Percentiles rank a stretch among this genome's conserved stretches.
Evolutionary conservation across 495 filamentous ascomycete species (phyloP).

Genomic region (Lentithecium fluviatile): DNA sequence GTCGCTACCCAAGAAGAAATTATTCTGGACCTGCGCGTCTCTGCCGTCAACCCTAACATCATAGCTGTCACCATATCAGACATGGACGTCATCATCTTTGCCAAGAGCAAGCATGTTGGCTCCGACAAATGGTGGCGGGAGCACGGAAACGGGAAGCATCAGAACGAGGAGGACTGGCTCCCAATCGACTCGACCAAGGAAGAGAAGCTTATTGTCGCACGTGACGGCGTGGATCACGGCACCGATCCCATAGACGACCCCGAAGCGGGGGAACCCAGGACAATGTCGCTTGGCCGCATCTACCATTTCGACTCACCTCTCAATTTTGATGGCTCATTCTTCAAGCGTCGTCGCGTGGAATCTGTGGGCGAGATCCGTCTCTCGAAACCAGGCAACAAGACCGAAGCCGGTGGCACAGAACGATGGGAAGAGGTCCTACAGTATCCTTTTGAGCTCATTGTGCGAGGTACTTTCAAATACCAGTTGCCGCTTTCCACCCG

Average conservation of each 20-base stretch:
- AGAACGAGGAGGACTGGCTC: conserved; percentile 36
- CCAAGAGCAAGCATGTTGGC: conserved; percentile 81
- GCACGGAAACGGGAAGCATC: conserved; percentile 46
- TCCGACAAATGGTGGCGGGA: conserved; percentile 73
- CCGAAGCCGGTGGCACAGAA: conserved; percentile 77
- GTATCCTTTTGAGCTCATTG: conserved; percentile 87
- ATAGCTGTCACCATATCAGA: conserved; percentile 78
- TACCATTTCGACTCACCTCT: conserved; percentile 82
- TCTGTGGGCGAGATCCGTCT: conserved; percentile 83
- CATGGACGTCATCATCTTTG: conserved; percentile 88
- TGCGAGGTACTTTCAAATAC: conserved; percentile 87
- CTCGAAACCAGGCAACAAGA: conserved; percentile 80
- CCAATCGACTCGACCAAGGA: background rate
- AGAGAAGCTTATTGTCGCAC: background rate
- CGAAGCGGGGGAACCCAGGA: conserved; percentile 62
- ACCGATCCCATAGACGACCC: conserved; percentile 70
- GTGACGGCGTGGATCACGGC: conserved; percentile 59
- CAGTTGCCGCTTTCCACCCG: conserved; percentile 68
- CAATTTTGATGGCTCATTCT: conserved; percentile 82
- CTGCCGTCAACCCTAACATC: conserved; percentile 86
- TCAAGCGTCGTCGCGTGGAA: conserved; percentile 61
- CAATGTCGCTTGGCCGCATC: conserved; percentile 86
- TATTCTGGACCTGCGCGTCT: conserved; percentile 89
- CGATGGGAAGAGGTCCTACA: conserved; percentile 89
- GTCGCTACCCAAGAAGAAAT: conserved; percentile 92